phyloP scores from a whole-genome alignment of 2,329 filamentous ascomycete genomes.

The Talaromyces sp. region DNA sequence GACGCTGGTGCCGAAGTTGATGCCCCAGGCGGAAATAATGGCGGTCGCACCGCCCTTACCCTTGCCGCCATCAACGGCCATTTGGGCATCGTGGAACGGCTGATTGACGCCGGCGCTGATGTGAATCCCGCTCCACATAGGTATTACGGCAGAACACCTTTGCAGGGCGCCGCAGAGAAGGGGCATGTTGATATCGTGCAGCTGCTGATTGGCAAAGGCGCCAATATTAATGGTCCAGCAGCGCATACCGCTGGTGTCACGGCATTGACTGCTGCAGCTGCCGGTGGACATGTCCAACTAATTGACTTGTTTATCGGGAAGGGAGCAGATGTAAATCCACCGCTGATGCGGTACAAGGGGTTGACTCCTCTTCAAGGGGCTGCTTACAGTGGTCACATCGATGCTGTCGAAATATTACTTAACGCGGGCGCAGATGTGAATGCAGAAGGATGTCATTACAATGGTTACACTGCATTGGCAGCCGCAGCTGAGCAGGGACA shows the following conservation, averaged over 20 bases:
- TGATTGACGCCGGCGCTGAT: conserved; percentile 20
- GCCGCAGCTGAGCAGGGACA: conserved; percentile 17
- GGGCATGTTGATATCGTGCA: conserved; percentile 19
- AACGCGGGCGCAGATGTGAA: conserved; percentile 18
- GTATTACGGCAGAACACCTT: conserved; percentile 14
- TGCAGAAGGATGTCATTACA: conserved; percentile 13
- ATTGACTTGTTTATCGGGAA: conserved; percentile 18
- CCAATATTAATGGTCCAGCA: conserved; percentile 18
- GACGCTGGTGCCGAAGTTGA: conserved; percentile 18
- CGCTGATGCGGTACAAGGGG: conserved; percentile 4
- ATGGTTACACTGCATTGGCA: conserved; percentile 15
- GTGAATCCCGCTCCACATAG: conserved; percentile 16
- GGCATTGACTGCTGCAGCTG: conserved; percentile 17
- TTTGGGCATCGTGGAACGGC: conserved; percentile 17
- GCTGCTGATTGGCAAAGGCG: conserved; percentile 19
- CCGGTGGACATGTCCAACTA: conserved; percentile 15
- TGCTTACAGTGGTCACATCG: conserved; percentile 14
- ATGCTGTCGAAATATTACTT: conserved; percentile 14
- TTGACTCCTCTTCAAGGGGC: conserved; percentile 19
- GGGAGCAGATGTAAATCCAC: conserved; percentile 20
- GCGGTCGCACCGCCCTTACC: conserved; percentile 19
- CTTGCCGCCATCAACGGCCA: conserved; percentile 16
- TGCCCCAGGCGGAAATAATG: conserved; percentile 15
- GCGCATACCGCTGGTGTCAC: conserved; percentile 16
- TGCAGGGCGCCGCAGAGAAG: conserved; percentile 17